phyloP scores from a whole-genome alignment of 306 rosid genomes.

The Hippophae tibetana region DNA sequence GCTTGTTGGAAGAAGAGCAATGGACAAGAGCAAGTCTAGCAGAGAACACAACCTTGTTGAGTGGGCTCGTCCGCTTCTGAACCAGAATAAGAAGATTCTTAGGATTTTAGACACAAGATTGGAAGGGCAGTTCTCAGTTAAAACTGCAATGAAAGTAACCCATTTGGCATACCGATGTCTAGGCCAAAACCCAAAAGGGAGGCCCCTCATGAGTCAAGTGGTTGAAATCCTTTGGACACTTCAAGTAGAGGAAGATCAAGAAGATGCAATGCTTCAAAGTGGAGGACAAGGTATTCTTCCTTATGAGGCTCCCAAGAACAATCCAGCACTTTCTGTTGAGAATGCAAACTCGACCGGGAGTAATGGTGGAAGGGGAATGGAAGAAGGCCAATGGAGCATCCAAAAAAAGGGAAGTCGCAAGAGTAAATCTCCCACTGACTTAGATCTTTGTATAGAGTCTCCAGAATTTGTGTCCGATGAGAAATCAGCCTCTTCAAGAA shows the following conservation, averaged over 20 bases:
- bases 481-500: constrained; percentile 25
- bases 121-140: constrained; percentile 69
- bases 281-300: constrained; percentile 54
- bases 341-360: constrained; percentile 7
- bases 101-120: constrained; percentile 69
- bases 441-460: constrained; percentile 13
- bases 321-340: constrained; percentile 10
- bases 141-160: constrained; percentile 58
- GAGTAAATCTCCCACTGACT: constrained; percentile 27
- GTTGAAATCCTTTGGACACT: constrained; percentile 57
- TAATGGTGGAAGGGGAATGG: constrained; percentile 4
- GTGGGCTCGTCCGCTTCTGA: constrained; percentile 87
- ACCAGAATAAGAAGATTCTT: constrained; percentile 64
- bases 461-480: constrained; percentile 22
- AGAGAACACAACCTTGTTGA: constrained; percentile 83
- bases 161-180: constrained; percentile 74
- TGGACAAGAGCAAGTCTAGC: constrained; percentile 91
- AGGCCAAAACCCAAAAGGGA: constrained; percentile 85
- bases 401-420: constrained; percentile 22
- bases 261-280: constrained; percentile 42
- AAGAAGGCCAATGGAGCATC: constrained; percentile 17
- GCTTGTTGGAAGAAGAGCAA: constrained; percentile 79
- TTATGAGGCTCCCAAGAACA: constrained; percentile 59
- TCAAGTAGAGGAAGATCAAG: constrained; percentile 44
- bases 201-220: constrained; percentile 87